Conservation (phyloP, 768 basidiomycete species). For the Boletus vermiculosoides region DNA sequence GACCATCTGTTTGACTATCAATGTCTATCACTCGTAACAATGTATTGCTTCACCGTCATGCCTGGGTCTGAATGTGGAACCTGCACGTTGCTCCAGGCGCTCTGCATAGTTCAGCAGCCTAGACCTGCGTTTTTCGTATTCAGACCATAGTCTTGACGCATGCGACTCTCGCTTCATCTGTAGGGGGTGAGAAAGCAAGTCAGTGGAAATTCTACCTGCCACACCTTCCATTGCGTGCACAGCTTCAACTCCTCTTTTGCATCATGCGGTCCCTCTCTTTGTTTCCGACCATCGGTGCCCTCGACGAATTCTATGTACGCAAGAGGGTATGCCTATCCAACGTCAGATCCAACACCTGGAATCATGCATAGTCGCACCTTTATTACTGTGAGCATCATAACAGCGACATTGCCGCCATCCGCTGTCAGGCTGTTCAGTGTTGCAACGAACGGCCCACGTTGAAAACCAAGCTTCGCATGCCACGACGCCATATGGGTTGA, state of each 20-base stretch:
- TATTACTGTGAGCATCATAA: conserved; percentile 70
- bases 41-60: conserved; percentile 39
- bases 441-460: conserved; percentile 60
- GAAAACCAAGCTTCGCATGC: conserved; percentile 87
- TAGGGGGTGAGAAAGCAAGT: conserved; percentile 2
- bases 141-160: conserved; percentile 53
- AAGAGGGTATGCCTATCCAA: conserved; percentile 59
- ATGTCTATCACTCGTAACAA: neutral
- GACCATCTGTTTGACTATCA: conserved; percentile 17
- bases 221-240: conserved; percentile 71
- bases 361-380: conserved; percentile 44
- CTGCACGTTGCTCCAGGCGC: conserved; percentile 59
- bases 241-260: conserved; percentile 64
- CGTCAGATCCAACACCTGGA: neutral
- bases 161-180: conserved; percentile 61
- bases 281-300: conserved; percentile 47
- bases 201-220: conserved; percentile 15
- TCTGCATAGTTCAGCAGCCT: conserved; percentile 60
- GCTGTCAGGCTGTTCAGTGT: conserved; percentile 75
- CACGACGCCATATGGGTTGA: conserved; percentile 84
- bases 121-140: conserved; percentile 54
- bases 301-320: conserved; percentile 74
- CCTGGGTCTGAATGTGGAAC: conserved; percentile 40
- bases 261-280: conserved; percentile 60
- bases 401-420: conserved; percentile 77